Evolutionary conservation across 1,284 basidiomycete genomes (phyloP), one percentile per base, ranked within the genome.

Genomic region (Phellinidium pouzarii): DNA sequence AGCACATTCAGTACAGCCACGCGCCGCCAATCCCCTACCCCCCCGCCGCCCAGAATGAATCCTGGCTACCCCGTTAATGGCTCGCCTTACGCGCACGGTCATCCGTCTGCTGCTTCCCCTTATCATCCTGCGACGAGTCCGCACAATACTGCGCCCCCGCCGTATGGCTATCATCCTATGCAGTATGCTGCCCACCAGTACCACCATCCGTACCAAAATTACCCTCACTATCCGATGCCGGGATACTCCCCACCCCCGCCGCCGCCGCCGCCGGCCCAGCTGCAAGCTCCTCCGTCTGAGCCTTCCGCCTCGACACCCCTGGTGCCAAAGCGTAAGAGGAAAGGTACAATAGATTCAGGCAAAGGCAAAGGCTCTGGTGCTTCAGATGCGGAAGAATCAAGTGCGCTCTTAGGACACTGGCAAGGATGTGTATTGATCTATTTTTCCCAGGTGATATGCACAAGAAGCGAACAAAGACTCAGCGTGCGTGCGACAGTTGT

Each of bases 401-500:
- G 68, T 52, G 71, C 74, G 56, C 79, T 58, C 5, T 29, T 36
- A 34, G 25, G 37, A 22, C 37, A 42, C n/a, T 27, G 26, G 41
- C 20, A 37, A 29, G 14, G 12, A 8, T 9, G 23, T n/a, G 9
- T 50, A 19, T 40, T 50, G 11, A 50, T 22, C 19, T 64, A 47
- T 58, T 61, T 51, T 49, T 64, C 48, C 51, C 69, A 22, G 68
- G 70, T 53, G 87, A 89, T 61, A 67, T 75, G 59, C 55, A 56
- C 49, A 90, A 88, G 72, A 94, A 94, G 68, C 84, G 91, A 51
- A 91, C 87, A 42, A 94, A 94, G 72, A 94, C 91, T 2, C 85
- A 87, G 63, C 82, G 91, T 53, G 91, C 92, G 4, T 94, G 92
- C 66, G 91, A 94, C 67, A 88, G 85, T 57, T 94, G 92, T 69